A percentile compares a stretch with the other conserved stretches of the same genome.
Evolutionary conservation across 2,329 filamentous ascomycete species (phyloP).

Genomic region (Pseudogymnoascus sp.): DNA sequence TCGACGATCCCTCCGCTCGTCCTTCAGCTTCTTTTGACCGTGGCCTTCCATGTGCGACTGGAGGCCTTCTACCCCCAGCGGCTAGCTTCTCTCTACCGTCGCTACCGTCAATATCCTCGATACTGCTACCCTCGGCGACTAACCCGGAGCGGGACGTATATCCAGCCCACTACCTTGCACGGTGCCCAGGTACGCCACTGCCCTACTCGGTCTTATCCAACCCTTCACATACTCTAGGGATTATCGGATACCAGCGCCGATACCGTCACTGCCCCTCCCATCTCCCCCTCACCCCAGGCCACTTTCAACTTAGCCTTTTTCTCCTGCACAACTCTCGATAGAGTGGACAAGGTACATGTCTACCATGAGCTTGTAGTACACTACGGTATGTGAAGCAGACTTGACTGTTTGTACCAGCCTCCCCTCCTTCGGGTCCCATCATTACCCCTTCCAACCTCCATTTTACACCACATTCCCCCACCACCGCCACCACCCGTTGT

Average conservation of each 20-base stretch:
- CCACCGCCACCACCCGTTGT: background rate
- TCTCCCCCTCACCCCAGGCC: conserved; percentile 4
- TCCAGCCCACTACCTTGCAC: background rate
- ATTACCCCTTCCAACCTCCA: conserved; percentile 8
- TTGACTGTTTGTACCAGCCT: background rate
- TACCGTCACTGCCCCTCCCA: conserved; percentile 7
- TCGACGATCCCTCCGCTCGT: conserved; percentile 8
- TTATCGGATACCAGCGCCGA: conserved; percentile 10
- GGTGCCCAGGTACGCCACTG: background rate
- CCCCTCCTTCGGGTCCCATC: background rate
- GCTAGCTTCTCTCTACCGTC: conserved; percentile 9
- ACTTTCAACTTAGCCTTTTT: conserved; percentile 8
- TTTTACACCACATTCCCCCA: background rate
- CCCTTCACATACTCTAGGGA: conserved; percentile 2
- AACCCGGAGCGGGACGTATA: background rate
- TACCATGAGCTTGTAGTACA: background rate
- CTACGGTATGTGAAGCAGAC: conserved; percentile 6
- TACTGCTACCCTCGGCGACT: background rate
- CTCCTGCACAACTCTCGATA: conserved; percentile 6
- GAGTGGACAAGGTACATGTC: background rate
- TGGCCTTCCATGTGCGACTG: conserved; percentile 1
- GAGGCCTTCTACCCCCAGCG: conserved; percentile 6
- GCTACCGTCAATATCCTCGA: background rate
- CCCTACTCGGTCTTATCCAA: conserved; percentile 8
- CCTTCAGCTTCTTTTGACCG: conserved; percentile 3